These are phyloP conservation scores for Aspergillus fumigatiaffinis DNA, from an alignment of 2,329 filamentous ascomycete genomes.

Conservation along the genomic window DNA sequence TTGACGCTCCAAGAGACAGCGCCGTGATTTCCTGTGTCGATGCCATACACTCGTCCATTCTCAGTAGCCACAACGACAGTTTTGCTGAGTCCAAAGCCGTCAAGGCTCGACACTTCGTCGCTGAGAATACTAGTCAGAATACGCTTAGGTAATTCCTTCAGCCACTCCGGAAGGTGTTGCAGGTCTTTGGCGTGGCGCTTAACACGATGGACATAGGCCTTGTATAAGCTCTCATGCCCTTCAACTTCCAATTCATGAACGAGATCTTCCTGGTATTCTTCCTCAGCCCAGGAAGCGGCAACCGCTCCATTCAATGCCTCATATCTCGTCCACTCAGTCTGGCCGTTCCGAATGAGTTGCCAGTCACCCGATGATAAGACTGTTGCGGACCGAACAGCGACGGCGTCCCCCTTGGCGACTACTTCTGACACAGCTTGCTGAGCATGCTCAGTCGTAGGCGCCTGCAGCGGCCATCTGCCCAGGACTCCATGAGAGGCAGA, in stretches of 20 bases:
- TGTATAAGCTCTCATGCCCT: conserved; percentile 71
- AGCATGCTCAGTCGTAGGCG: conserved; percentile 44
- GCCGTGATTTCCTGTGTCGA: conserved; percentile 73
- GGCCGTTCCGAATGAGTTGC: conserved; percentile 78
- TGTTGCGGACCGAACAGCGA: conserved; percentile 73
- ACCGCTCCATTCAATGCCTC: conserved; percentile 80
- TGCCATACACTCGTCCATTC: conserved; percentile 71
- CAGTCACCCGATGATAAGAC: conserved; percentile 67
- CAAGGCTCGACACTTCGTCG: conserved; percentile 50
- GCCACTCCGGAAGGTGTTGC: conserved; percentile 65
- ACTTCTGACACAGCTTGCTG: conserved; percentile 77
- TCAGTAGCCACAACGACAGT: conserved; percentile 74
- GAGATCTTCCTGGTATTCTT: conserved; percentile 68
- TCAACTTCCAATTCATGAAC: conserved; percentile 81
- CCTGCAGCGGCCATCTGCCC: conserved; percentile 65
- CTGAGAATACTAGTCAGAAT: conserved; percentile 61
- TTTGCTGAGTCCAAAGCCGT: conserved; percentile 83
- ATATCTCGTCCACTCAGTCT: conserved; percentile 71
- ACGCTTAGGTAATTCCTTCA: conserved; percentile 65
- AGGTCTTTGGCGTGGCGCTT: conserved; percentile 78
- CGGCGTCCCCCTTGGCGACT: conserved; percentile 65
- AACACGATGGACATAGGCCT: conserved; percentile 84
- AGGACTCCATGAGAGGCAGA: conserved; percentile 74
- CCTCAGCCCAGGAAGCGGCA: conserved; percentile 75
- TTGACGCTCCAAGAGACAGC: conserved; percentile 71